phyloP scores from a whole-genome alignment of 225 moss, liverwort and hornwort species.

The Physcomitrellopsis africana region DNA sequence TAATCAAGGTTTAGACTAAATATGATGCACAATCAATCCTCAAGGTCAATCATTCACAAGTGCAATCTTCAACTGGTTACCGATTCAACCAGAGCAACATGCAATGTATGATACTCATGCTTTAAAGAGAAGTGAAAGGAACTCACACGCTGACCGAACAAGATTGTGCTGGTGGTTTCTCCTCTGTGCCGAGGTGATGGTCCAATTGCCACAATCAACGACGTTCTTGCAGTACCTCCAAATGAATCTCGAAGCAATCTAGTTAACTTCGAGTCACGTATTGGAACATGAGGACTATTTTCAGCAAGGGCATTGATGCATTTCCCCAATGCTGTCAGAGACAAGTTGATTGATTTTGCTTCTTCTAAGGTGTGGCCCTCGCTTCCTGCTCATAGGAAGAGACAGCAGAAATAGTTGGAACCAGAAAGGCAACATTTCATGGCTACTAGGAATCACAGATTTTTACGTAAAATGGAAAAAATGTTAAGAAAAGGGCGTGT shows the following conservation, averaged over 20 bases:
- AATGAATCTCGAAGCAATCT: conserved; percentile 87
- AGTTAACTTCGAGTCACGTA: conserved; percentile 87
- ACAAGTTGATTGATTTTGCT: conserved; percentile 92
- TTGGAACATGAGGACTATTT: conserved; percentile 86
- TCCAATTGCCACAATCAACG: conserved; percentile 88
- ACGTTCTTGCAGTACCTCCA: conserved; percentile 93
- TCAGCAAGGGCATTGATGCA: conserved; percentile 94
- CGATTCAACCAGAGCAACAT: not conserved
- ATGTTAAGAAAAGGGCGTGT: not conserved
- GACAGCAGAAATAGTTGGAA: not conserved
- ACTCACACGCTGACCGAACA: conserved; percentile 88
- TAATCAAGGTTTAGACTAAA: not conserved
- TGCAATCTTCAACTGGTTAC: not conserved
- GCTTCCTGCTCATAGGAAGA: conserved; percentile 56
- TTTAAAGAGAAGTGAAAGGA: conserved; percentile 3
- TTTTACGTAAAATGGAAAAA: not conserved
- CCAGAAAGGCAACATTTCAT: not conserved
- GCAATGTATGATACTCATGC: conserved; percentile 13
- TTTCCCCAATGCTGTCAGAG: conserved; percentile 84
- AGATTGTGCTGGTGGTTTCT: conserved; percentile 85
- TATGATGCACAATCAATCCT: conserved; percentile 8
- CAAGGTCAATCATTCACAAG: not conserved
- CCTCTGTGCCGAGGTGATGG: conserved; percentile 89
- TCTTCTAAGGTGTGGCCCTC: conserved; percentile 92
- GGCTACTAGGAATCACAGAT: not conserved